Percentiles rank a stretch among this genome's conserved stretches.
These are phyloP conservation scores for Oropetium thomaeum DNA, from an alignment of 176 grass and related monocot species.

Conservation along the genomic window DNA sequence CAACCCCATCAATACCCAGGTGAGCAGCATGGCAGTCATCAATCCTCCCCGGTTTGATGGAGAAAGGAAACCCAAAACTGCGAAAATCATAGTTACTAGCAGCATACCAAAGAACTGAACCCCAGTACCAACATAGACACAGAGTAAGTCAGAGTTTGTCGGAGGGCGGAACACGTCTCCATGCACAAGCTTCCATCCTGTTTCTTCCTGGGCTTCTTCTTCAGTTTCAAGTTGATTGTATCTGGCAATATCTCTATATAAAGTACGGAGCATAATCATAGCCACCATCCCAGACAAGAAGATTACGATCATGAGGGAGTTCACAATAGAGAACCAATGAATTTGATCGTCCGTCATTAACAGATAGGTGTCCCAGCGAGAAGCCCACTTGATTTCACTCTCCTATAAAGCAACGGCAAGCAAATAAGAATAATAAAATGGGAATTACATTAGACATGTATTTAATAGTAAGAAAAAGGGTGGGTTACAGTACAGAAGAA, in stretches of 20 bases:
- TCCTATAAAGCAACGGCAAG: constrained; percentile 25
- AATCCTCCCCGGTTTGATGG: constrained; percentile 41
- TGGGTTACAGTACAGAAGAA: neutral
- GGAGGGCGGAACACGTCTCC: constrained; percentile 44
- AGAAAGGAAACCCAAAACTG: constrained; percentile 46
- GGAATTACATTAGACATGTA: neutral
- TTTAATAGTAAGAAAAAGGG: neutral
- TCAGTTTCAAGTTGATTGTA: constrained; percentile 44
- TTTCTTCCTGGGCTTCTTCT: constrained; percentile 46
- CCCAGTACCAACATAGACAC: constrained; percentile 45
- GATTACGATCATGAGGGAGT: constrained; percentile 45
- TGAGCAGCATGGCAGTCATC: constrained; percentile 44
- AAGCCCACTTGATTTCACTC: constrained; percentile 45
- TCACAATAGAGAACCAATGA: constrained; percentile 49
- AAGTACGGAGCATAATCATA: constrained; percentile 46
- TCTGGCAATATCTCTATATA: constrained; percentile 40
- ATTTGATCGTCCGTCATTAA: constrained; percentile 45
- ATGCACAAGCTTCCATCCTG: constrained; percentile 51
- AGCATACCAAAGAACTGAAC: constrained; percentile 49
- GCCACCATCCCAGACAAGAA: constrained; percentile 50
- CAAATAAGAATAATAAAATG: constrained; percentile 11
- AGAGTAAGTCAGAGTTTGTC: constrained; percentile 32
- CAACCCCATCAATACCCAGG: constrained; percentile 45
- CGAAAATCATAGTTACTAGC: constrained; percentile 44
- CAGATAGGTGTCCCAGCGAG: constrained; percentile 44